Evolutionary conservation across 1,139 yeast genomes (phyloP).

Genomic region (Yamadazyma friedrichii): DNA sequence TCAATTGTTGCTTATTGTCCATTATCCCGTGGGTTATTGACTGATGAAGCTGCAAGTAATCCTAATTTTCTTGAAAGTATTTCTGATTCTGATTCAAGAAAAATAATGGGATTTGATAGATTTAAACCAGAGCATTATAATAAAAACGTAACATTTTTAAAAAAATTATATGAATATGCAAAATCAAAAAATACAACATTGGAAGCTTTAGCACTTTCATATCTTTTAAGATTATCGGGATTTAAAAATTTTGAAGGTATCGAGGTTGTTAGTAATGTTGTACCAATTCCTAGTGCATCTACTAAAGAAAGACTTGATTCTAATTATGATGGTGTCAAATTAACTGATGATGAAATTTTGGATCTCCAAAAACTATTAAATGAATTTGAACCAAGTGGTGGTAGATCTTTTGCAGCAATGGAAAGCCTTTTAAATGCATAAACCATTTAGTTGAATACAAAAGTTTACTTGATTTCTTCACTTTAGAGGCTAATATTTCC

Average conservation of each 20-base stretch:
- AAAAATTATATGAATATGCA: slow-evolving; percentile 44
- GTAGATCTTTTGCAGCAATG: not conserved
- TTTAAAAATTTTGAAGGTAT: slow-evolving; percentile 23
- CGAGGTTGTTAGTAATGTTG: slow-evolving; percentile 49
- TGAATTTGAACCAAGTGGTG: not conserved
- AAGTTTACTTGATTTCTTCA: no score
- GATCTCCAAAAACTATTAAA: not conserved
- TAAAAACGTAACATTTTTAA: slow-evolving; percentile 49
- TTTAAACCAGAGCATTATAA: slow-evolving; percentile 56
- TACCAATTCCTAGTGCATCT: slow-evolving; percentile 81
- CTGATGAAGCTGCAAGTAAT: slow-evolving; percentile 52
- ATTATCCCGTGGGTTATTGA: slow-evolving; percentile 68
- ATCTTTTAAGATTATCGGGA: slow-evolving; percentile 41
- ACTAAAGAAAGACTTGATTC: slow-evolving; percentile 56
- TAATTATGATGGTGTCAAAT: slow-evolving; percentile 36
- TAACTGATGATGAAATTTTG: not conserved
- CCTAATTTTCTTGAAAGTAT: slow-evolving; percentile 16
- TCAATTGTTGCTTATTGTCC: slow-evolving; percentile 80
- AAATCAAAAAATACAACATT: slow-evolving; percentile 49
- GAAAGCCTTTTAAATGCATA: not conserved
- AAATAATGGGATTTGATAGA: slow-evolving; percentile 42
- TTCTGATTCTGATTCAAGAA: slow-evolving; percentile 43
- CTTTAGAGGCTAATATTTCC: no score
- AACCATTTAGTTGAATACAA: no score
- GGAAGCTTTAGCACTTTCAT: slow-evolving; percentile 71